Conservation (phyloP, 805 yeast species). For the Wickerhamiella cacticola region DNA sequence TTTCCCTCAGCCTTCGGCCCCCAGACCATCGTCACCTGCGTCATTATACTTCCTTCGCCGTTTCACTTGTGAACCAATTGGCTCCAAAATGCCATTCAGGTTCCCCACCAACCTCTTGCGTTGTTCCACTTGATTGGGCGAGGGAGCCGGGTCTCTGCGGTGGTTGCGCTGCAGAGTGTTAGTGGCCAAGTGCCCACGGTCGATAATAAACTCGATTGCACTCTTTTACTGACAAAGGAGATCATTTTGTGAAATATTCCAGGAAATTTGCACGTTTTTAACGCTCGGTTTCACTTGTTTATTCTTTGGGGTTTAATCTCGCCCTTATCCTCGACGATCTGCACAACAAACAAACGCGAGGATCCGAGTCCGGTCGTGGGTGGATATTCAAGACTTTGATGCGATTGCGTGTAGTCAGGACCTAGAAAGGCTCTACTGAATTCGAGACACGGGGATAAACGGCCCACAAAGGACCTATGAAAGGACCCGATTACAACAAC, state of each 20-base stretch:
- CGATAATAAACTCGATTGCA: constrained; percentile 26
- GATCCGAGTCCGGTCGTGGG: constrained; percentile 15
- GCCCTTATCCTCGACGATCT: constrained; percentile 16
- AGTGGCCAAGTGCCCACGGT: constrained; percentile 24
- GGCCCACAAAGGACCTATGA: too few relatives aligned
- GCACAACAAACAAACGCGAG: constrained; percentile 22
- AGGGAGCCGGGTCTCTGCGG: constrained; percentile 13
- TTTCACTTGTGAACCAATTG: background rate
- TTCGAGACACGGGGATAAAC: too few relatives aligned
- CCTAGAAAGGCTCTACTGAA: too few relatives aligned
- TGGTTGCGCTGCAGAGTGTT: constrained; percentile 21
- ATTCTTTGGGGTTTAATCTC: background rate
- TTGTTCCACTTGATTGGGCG: constrained; percentile 15
- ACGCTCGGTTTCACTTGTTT: constrained; percentile 14
- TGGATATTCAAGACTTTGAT: constrained; percentile 19
- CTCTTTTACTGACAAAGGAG: constrained; percentile 25
- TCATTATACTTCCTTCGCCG: background rate
- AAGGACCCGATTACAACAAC: too few relatives aligned
- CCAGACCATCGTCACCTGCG: background rate
- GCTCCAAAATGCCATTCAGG: background rate
- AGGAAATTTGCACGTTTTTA: constrained; percentile 25
- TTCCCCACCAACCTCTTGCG: constrained; percentile 11
- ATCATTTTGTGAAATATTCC: constrained; percentile 28
- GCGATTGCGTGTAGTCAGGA: constrained; percentile 12
- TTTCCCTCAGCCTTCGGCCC: constrained; percentile 3